Evolutionary conservation across 2,329 filamentous ascomycete genomes (phyloP), one percentile per base, ranked within the genome.

Genomic region (Neonectria ditissima): DNA sequence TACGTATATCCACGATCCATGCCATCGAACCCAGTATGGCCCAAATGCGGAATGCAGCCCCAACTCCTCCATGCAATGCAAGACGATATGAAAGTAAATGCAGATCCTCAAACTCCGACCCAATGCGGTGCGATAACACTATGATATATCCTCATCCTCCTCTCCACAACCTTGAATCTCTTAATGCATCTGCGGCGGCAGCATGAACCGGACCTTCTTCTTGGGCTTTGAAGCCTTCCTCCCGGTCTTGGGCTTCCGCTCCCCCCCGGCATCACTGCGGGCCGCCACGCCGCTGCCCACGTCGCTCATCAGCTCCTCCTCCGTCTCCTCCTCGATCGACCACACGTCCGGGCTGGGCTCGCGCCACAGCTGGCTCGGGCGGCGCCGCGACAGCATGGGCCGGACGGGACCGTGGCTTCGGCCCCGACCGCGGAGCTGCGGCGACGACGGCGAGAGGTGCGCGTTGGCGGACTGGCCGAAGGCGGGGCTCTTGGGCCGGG

Each of bases 311-410:
- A 82, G 74, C 69, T 86, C 84, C 70, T 85, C 84, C 76, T 87
- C 85, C 1, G 83, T 83, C 77, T 88, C 85, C 73, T 88, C 86
- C 75, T 86, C 83, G 59, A 88, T 88, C 30, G 84, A 84, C 82
- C 85, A 88, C 4, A 88, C 86, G 56, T 87, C 85, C 0, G 85
- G 85, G 70, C 86, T 88, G 7, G 86, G 86, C 75, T 86, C 82
- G 39, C 85, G 79, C 86, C 86, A 88, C 1, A 86, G 69, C 51
- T 78, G 77, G 18, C 75, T 70, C 9, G 83, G 81, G 45, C 81
- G 79, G 63, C 71, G 79, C 34, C 74, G 76, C 52, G 71, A 69
- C 26, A 77, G 74, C 44, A 71, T 62, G 58, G 71, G 76, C 63
- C 37, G 74, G 45, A 13, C 57, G 62, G 67, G 75, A 69, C 74